Evolutionary conservation across 768 basidiomycete genomes (phyloP), one percentile per base, ranked within the genome.

Genomic region (Pleurotus citrinopileatus): DNA sequence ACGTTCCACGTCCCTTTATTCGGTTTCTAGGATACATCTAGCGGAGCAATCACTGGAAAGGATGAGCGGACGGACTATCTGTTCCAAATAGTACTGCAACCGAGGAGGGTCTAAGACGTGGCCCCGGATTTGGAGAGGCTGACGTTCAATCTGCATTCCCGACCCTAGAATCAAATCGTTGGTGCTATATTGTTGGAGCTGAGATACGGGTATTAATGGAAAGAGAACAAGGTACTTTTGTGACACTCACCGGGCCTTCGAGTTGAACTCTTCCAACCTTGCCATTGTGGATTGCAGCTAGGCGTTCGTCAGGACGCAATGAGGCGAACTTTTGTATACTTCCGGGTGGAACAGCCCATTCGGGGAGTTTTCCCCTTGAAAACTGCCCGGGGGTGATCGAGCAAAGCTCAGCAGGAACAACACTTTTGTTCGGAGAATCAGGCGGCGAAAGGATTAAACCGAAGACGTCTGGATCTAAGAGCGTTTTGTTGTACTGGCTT

Each of bases 351-450:
- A 66, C 48, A 6, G 38, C n/a, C 38, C 73, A 64, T 0, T 71
- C 70, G 0, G 75, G 74, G 0, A 84, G 54, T 54, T 68, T 76
- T 48, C 72, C 69, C 48, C 65, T 77, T 58, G 71, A 83, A 0
- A 82, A 60, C 50, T 86, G 84, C 2, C 79, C 74, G 0, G 72
- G 67, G 3, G 71, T 58, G 9, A 86, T 55, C 0, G 57, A 19
- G 51, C 79, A 82, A 0, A 80, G 54, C 55, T 86, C 82, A 0
- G 76, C 70, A 0, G 84, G 84, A 3, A 84, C 65, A n/a, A 76
- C 63, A 0, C 68, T 68, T 0, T 67, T 64, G 6, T 63, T 61
- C 2, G 60, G 58, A 0, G 61, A 61, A 0, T 63, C 66, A 32
- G 62, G 42, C 5, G 57, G 59, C 4, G 69, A 63, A 5, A 73